Evolutionary conservation across 371 early-diverging fungal species (phyloP).

Genomic region (Entomophthora muscae): DNA sequence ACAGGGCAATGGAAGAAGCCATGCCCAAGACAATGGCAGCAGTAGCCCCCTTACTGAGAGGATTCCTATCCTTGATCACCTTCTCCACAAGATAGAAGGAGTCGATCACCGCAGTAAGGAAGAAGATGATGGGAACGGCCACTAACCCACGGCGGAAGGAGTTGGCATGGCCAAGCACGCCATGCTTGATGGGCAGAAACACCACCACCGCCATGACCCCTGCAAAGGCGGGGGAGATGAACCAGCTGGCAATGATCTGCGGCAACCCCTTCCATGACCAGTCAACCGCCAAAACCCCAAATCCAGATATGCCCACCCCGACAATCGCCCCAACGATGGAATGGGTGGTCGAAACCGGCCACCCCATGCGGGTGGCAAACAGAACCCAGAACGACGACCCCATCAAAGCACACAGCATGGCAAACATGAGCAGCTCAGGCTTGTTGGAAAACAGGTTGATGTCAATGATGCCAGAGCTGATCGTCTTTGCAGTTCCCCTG

Average conservation of each 20-base stretch:
- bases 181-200: constrained; percentile 37
- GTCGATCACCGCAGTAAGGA: constrained; percentile 42
- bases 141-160: constrained; percentile 52
- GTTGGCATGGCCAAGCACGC: constrained; percentile 36
- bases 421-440: constrained; percentile 64
- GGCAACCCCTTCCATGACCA: constrained; percentile 55
- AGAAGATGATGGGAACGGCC: constrained; percentile 61
- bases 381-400: constrained; percentile 71
- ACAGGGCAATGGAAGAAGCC: constrained; percentile 25
- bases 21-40: constrained; percentile 35
- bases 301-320: constrained; percentile 61
- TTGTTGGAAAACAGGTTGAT: constrained; percentile 24
- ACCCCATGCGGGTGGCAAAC: constrained; percentile 55
- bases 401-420: constrained; percentile 62
- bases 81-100: constrained; percentile 54
- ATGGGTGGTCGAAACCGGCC: constrained; percentile 83
- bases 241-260: constrained; percentile 60
- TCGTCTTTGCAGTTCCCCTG: constrained; percentile 54
- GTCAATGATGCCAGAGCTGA: constrained; percentile 50
- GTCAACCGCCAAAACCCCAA: constrained; percentile 36
- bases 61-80: constrained; percentile 29
- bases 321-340: constrained; percentile 73
- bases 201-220: constrained; percentile 45
- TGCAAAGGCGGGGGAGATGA: constrained; percentile 49
- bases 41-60: constrained; percentile 14